These are phyloP conservation scores for Alternaria sp. DNA, from an alignment of 2,329 filamentous ascomycete species.

Conservation along the genomic window DNA sequence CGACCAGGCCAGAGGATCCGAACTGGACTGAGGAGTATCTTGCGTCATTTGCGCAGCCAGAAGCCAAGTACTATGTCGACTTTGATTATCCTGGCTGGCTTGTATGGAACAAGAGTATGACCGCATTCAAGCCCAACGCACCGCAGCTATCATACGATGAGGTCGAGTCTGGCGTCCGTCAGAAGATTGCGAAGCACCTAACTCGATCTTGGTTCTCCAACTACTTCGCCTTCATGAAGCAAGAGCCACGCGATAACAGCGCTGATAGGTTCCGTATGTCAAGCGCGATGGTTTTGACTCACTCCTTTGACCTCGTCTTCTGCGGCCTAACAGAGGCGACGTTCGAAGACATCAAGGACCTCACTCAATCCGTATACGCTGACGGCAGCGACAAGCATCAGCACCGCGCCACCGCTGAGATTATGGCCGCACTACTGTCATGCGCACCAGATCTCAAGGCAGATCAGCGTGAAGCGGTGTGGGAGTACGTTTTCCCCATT, in stretches of 20 bases:
- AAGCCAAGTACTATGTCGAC: slow-evolving; percentile 89
- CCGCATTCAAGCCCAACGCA: slow-evolving; percentile 78
- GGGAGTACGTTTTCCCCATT: slow-evolving; percentile 90
- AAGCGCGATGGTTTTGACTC: slow-evolving; percentile 85
- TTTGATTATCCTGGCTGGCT: slow-evolving; percentile 95
- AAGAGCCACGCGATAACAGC: slow-evolving; percentile 85
- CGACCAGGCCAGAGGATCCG: slow-evolving; percentile 74
- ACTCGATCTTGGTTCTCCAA: slow-evolving; percentile 86
- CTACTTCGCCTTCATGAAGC: slow-evolving; percentile 93
- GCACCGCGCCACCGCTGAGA: slow-evolving; percentile 93
- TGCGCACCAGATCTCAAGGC: slow-evolving; percentile 81
- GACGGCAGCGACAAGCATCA: slow-evolving; percentile 98
- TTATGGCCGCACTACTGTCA: slow-evolving; percentile 83
- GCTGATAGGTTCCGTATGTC: slow-evolving; percentile 90
- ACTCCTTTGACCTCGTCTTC: slow-evolving; percentile 89
- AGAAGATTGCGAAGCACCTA: slow-evolving; percentile 81
- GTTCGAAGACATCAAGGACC: slow-evolving; percentile 86
- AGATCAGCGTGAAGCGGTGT: slow-evolving; percentile 78
- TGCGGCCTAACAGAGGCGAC: slow-evolving; percentile 79
- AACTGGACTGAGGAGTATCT: slow-evolving; percentile 83
- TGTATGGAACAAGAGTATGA: slow-evolving; percentile 90
- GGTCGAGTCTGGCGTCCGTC: slow-evolving; percentile 75
- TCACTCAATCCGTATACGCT: slow-evolving; percentile 80
- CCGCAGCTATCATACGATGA: slow-evolving; percentile 80
- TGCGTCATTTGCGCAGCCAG: slow-evolving; percentile 76